A percentile compares a stretch with the other conserved stretches of the same genome.
These are phyloP conservation scores for Porogramme epimiltina DNA, from an alignment of 1,284 basidiomycete species.

Conservation along the genomic window DNA sequence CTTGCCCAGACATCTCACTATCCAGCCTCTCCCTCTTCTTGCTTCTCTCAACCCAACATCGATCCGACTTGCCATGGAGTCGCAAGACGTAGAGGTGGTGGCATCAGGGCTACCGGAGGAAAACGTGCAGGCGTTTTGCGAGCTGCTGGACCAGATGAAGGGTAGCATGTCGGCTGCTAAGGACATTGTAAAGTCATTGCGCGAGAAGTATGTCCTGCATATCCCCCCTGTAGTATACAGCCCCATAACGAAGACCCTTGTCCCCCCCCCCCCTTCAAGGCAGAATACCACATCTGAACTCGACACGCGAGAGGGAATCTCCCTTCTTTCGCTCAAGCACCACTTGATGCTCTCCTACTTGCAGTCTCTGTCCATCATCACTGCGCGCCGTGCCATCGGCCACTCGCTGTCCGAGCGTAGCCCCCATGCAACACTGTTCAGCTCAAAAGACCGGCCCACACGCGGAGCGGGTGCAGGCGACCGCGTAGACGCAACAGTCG, in stretches of 20 bases:
- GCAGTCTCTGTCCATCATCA: constrained; percentile 81
- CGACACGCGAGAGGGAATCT: constrained; percentile 82
- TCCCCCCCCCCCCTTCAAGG: constrained; percentile 24
- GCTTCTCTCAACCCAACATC: too few relatives aligned
- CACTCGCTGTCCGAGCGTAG: constrained; percentile 57
- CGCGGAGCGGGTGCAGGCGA: constrained; percentile 65
- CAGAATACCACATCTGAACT: constrained; percentile 44
- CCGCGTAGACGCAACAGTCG: constrained; percentile 72
- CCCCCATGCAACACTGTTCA: constrained; percentile 55
- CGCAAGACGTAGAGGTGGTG: constrained; percentile 5
- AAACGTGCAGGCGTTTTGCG: constrained; percentile 33
- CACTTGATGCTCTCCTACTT: constrained; percentile 86
- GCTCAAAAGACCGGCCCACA: constrained; percentile 46
- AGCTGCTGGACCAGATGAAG: constrained; percentile 64
- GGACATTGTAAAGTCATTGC: constrained; percentile 53
- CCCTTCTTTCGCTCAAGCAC: constrained; percentile 88
- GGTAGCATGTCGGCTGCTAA: constrained; percentile 63
- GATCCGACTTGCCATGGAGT: neutral
- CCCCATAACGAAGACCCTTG: neutral
- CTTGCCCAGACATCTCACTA: constrained; percentile 1
- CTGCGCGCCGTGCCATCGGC: constrained; percentile 68
- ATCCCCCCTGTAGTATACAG: neutral
- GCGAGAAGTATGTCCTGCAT: constrained; percentile 49
- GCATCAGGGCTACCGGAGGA: constrained; percentile 8
- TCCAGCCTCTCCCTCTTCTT: neutral